A percentile compares a stretch with the other conserved stretches of the same genome.
phyloP scores from a whole-genome alignment of 148 eudicot species.

The Rhododendron molle region DNA sequence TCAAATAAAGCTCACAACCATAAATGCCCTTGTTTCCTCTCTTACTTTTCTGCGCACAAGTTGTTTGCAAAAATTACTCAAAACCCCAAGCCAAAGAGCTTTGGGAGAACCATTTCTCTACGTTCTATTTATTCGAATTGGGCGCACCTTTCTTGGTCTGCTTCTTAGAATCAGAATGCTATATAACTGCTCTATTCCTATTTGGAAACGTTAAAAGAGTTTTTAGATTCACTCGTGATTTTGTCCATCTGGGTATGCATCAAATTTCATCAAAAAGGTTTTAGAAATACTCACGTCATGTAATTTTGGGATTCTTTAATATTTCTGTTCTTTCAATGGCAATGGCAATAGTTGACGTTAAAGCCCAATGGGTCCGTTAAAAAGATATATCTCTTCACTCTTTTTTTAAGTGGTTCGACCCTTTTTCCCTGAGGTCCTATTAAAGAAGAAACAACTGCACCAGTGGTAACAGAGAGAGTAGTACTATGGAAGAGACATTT shows the following conservation, averaged over 20 bases:
- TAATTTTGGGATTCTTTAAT: slow-evolving; percentile 17
- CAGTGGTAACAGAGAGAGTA: neutral
- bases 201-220: neutral
- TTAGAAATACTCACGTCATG: slow-evolving; percentile 17
- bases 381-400: neutral
- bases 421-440: slow-evolving; percentile 4
- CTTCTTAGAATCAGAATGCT: neutral
- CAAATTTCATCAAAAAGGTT: neutral
- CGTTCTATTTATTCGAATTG: neutral
- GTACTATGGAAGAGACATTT: slow-evolving; percentile 87
- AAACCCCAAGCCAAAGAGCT: slow-evolving; percentile 7
- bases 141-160: neutral
- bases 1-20: no score
- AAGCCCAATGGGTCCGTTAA: neutral
- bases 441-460: slow-evolving; percentile 4
- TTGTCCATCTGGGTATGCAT: slow-evolving; percentile 16
- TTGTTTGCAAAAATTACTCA: slow-evolving; percentile 8
- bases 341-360: neutral
- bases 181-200: neutral
- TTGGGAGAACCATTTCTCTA: neutral
- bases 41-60: slow-evolving; percentile 23
- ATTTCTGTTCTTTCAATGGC: slow-evolving; percentile 4
- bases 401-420: slow-evolving; percentile 16
- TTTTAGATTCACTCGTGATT: slow-evolving; percentile 3
- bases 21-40: slow-evolving; percentile 14